phyloP scores from a whole-genome alignment of 2,329 filamentous ascomycete genomes.

The Paramyrothecium roridum region DNA sequence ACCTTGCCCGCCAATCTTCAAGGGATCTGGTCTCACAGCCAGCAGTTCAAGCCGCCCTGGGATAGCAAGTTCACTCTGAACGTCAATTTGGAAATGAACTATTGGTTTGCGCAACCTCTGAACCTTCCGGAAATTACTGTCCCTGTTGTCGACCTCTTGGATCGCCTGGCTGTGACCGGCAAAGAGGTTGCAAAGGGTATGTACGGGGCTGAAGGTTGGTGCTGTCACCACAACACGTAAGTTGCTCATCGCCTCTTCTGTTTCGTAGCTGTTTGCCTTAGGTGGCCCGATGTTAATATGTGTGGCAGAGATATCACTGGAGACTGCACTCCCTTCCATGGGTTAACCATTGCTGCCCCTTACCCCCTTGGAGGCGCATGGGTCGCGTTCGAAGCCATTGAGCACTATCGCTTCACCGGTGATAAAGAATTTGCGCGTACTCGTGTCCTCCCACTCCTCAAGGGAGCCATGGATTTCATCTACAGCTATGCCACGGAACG shows the following conservation, averaged over 20 bases:
- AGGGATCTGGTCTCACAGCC: constrained; percentile 35
- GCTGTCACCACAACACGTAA: constrained; percentile 30
- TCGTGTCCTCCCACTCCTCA: constrained; percentile 21
- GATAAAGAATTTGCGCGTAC: constrained; percentile 22
- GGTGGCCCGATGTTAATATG: not conserved
- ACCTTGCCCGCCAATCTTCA: constrained; percentile 39
- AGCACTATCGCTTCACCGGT: constrained; percentile 21
- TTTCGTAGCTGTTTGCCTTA: not conserved
- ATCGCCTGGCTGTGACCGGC: constrained; percentile 29
- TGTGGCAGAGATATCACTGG: constrained; percentile 25
- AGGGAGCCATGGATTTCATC: constrained; percentile 23
- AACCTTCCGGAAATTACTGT: constrained; percentile 26
- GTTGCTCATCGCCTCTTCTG: not conserved
- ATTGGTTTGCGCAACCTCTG: constrained; percentile 27
- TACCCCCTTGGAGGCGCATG: constrained; percentile 5
- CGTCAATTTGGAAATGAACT: constrained; percentile 40
- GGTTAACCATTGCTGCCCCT: constrained; percentile 6
- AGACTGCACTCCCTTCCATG: constrained; percentile 14
- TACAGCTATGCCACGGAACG: constrained; percentile 25
- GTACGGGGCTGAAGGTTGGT: constrained; percentile 29
- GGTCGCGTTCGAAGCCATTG: constrained; percentile 4
- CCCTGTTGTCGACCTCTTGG: constrained; percentile 35
- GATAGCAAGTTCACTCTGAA: constrained; percentile 41
- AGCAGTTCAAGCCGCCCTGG: constrained; percentile 34
- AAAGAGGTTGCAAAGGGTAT: constrained; percentile 24